phyloP scores from a whole-genome alignment of 1,284 basidiomycete species.

The Violaceomyces palustris region DNA sequence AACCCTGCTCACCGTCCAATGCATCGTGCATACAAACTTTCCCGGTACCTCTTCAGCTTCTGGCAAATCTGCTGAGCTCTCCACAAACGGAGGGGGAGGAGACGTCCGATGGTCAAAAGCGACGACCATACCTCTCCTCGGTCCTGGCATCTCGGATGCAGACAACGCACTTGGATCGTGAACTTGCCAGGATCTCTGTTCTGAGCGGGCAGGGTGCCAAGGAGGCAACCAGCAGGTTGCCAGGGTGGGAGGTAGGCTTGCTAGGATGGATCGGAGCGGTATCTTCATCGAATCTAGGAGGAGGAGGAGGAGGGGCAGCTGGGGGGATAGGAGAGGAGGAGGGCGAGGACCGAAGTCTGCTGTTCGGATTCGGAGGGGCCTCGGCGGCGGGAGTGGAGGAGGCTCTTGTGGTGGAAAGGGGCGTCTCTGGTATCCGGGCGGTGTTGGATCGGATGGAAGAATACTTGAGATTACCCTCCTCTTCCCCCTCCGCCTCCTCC shows the following conservation, averaged over 20 bases:
- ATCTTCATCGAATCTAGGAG: too few relatives aligned
- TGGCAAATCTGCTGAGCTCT: not conserved
- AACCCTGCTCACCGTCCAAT: too few relatives aligned
- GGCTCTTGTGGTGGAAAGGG: slow-evolving; percentile 12
- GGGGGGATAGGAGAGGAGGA: slow-evolving; percentile 11
- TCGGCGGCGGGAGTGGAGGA: slow-evolving; percentile 23
- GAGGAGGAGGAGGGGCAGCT: too few relatives aligned
- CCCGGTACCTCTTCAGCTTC: too few relatives aligned
- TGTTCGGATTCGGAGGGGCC: too few relatives aligned
- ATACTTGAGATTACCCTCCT: slow-evolving; percentile 2
- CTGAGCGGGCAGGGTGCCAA: slow-evolving; percentile 13
- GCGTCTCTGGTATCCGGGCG: slow-evolving; percentile 12
- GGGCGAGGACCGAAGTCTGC: slow-evolving; percentile 16
- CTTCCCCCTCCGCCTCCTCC: slow-evolving; percentile 4
- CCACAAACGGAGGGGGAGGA: not conserved
- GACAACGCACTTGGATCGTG: slow-evolving; percentile 22
- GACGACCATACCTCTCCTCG: slow-evolving; percentile 13
- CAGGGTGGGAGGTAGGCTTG: slow-evolving; percentile 33
- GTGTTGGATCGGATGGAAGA: slow-evolving; percentile 12
- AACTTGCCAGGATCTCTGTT: slow-evolving; percentile 18
- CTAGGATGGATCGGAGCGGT: slow-evolving; percentile 25
- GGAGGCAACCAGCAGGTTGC: slow-evolving; percentile 21
- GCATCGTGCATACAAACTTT: too few relatives aligned
- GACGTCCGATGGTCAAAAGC: slow-evolving; percentile 3
- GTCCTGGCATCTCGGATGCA: slow-evolving; percentile 14